Evolutionary conservation across 2,329 filamentous ascomycete genomes (phyloP), one percentile per base, ranked within the genome.

Genomic region (Colletotrichum simmondsii): DNA sequence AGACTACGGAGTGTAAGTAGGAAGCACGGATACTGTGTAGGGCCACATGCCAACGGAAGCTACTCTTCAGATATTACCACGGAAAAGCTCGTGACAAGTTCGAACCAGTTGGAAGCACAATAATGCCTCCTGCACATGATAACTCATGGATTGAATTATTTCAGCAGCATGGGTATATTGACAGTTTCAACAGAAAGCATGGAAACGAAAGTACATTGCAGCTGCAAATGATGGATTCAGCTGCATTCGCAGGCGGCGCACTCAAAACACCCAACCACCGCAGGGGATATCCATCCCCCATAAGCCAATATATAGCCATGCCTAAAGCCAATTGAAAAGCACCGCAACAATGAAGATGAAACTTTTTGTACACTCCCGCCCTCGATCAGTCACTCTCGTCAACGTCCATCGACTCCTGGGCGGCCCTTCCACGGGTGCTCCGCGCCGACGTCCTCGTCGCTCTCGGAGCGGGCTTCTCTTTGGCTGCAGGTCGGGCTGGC

Each of bases 371-470:
- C 57, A 63, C 42, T 22, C 16, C 56, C 30, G 11, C 28, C n/a
- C 28, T 32, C 14, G 24, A 24, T 64, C 53, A 62, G 56, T 79
- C 79, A 53, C 80, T 76, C 56, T 80, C 79, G 37, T 79, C 78
- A 46, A 82, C 72, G 10, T 83, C 82, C 82, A 84, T 83, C 22
- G 75, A 69, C 24, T 78, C 77, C 74, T 77, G 81, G 37, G 77
- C 75, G 35, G 73, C 54, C 54, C 75, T 76, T 8, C 77, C 76
- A n/a, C 80, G 77, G 11, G 76, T 73, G 37, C 30, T 72, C 8
- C 71, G 57, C 42, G 60, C 58, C 16, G 71, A 71, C 52, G 68
- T 37, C 46, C 68, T 58, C 11, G 71, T 71, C 32, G 68, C 53
- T 14, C 64, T 52, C 8, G 71, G 68, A 8, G 68, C 68, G 5